Evolutionary conservation across 1,284 basidiomycete species (phyloP), one percentile per base, ranked within the genome.

Genomic region (Polyporus tsugae): DNA sequence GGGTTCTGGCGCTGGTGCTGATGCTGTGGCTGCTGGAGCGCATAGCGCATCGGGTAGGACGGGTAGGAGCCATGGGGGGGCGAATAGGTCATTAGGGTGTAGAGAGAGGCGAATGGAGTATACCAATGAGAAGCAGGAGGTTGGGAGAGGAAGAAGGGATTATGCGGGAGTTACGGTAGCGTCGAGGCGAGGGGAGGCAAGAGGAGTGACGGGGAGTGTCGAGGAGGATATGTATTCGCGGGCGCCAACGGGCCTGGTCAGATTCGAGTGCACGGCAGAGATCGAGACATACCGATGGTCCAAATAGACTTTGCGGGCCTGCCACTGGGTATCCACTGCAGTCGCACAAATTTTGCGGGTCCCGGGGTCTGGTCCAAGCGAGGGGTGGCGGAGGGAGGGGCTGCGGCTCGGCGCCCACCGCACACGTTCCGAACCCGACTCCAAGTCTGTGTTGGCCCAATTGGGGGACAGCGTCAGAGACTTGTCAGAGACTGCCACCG

Each of bases 11-110:
- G n/a, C 53, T 53, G 60, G n/a, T 59, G 22, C 38, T 73, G 70
- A 13, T 65, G 65, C 13, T 63, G 69, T 62, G 72, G 74, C 64
- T 67, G 65, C 60, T 65, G 70, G 74, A 74, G 71, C 11, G 71
- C 71, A 72, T 77, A 75, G 69, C 76, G 76, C 29, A 72, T 65
- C 25, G 73, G 68, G 60, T 74, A 73, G 67, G 70, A 67, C 9
- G 72, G 65, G 70, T 68, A 72, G 36, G 72, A 67, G 38, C 58
- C 65, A 67, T 73, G 68, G 38, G 71, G 65, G 46, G 73, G 72
- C 36, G 76, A 72, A 64, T 75, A 74, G 65, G 76, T 76, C 76
- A 77, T 77, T 67, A 11, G 17, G 42, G 15, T 29, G 29, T 29
- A 1, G 29, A 15, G 33, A 6, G 17, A 39, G 63, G 52, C 60